Conservation (phyloP, 331 rosid species). For the Dryas integrifolia region DNA sequence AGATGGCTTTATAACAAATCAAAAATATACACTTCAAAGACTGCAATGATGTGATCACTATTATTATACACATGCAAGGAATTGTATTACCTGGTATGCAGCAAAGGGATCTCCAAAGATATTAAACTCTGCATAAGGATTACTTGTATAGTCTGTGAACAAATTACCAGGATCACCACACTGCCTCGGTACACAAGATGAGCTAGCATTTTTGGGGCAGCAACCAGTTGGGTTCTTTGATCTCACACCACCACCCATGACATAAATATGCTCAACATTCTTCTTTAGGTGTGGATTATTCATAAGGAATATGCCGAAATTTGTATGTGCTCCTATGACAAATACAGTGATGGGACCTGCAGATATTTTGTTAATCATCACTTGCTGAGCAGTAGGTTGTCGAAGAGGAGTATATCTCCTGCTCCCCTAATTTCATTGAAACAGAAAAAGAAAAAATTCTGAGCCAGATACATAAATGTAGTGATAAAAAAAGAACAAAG, state of each 20-base stretch:
- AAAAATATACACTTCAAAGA: not conserved
- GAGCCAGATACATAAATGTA: conserved; percentile 1
- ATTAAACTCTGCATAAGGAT: conserved; percentile 87
- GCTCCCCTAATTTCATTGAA: conserved; percentile 40
- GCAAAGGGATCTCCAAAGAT: conserved; percentile 89
- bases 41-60: not conserved
- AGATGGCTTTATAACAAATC: too few species aligned
- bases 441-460: not conserved
- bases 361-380: conserved; percentile 72
- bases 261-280: conserved; percentile 70
- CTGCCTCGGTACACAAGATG: conserved; percentile 62
- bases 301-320: conserved; percentile 77
- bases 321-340: conserved; percentile 69
- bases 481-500: not conserved
- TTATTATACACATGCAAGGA: too few species aligned
- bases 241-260: conserved; percentile 91
- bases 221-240: conserved; percentile 81
- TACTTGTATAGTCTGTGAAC: conserved; percentile 60
- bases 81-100: conserved; percentile 64
- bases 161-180: conserved; percentile 83
- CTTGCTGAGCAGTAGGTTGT: conserved; percentile 77
- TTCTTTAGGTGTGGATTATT: conserved; percentile 71
- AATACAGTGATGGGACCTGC: conserved; percentile 64
- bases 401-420: conserved; percentile 63
- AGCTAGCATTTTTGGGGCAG: conserved; percentile 59